Conservation (phyloP, 1,284 basidiomycete genomes). For the Trichosporon ovoides region DNA sequence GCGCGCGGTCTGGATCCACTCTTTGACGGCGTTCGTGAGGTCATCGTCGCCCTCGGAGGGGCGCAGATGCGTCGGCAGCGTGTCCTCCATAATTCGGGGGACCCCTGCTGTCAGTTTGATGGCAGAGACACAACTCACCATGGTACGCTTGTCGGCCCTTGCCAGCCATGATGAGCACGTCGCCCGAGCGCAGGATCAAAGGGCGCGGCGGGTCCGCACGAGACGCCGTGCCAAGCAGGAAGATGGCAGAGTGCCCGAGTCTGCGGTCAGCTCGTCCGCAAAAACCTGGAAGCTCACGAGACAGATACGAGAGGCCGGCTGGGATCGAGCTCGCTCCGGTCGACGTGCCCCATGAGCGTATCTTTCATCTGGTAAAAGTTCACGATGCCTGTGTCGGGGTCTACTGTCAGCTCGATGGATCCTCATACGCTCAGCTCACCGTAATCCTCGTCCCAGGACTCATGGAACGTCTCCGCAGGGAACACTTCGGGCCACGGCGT, state of each 20-base stretch:
- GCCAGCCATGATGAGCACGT: slow-evolving; percentile 87
- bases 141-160: slow-evolving; percentile 76
- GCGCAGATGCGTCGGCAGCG: slow-evolving; percentile 63
- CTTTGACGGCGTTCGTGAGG: slow-evolving; percentile 53
- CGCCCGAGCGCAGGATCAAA: slow-evolving; percentile 77
- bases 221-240: slow-evolving; percentile 77
- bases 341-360: slow-evolving; percentile 87
- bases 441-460: slow-evolving; percentile 66
- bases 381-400: slow-evolving; percentile 85
- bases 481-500: slow-evolving; percentile 69
- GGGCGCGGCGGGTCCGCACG: slow-evolving; percentile 69
- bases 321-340: slow-evolving; percentile 77
- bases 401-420: slow-evolving; percentile 6
- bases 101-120: slow-evolving; percentile 56
- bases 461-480: slow-evolving; percentile 30
- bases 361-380: slow-evolving; percentile 84
- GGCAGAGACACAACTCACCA: slow-evolving; percentile 52
- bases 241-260: slow-evolving; percentile 76
- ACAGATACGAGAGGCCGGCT: slow-evolving; percentile 75
- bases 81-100: slow-evolving; percentile 73
- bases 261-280: slow-evolving; percentile 52
- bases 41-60: slow-evolving; percentile 27
- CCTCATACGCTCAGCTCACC: slow-evolving; percentile 52
- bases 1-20: slow-evolving; percentile 50
- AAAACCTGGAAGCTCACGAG: slow-evolving; percentile 57